Percentiles rank a stretch among this genome's conserved stretches.
These are phyloP conservation scores for Kodamaea laetipori DNA, from an alignment of 805 yeast species.

Conservation along the genomic window DNA sequence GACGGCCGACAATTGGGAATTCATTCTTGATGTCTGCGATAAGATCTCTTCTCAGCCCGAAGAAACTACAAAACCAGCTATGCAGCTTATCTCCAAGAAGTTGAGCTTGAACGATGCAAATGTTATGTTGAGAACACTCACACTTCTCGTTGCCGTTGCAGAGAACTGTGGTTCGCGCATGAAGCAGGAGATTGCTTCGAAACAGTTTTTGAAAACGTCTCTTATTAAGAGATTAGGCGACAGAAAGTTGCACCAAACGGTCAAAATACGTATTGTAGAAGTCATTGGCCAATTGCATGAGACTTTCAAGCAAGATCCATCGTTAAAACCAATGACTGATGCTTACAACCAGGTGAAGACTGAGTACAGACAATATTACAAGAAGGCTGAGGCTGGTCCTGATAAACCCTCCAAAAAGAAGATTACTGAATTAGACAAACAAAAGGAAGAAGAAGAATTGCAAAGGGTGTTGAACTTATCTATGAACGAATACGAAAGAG, in stretches of 20 bases:
- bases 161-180: conserved; percentile 49
- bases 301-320: conserved; percentile 72
- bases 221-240: conserved; percentile 51
- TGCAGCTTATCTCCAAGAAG: conserved; percentile 25
- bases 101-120: conserved; percentile 41
- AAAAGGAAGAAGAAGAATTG: conserved; percentile 77
- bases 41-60: conserved; percentile 41
- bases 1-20: conserved; percentile 48
- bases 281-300: conserved; percentile 66
- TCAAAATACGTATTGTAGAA: conserved; percentile 66
- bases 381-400: conserved; percentile 36
- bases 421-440: conserved; percentile 46
- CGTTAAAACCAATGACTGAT: conserved; percentile 67
- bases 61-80: conserved; percentile 35
- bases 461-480: conserved; percentile 76
- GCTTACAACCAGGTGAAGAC: conserved; percentile 52
- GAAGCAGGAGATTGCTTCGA: conserved; percentile 46
- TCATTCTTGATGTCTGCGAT: conserved; percentile 45
- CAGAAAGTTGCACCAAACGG: conserved; percentile 59
- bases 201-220: conserved; percentile 35
- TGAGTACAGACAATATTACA: conserved; percentile 38
- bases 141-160: conserved; percentile 41
- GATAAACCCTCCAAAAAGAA: conserved; percentile 59
- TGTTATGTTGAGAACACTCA: conserved; percentile 37
- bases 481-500: conserved; percentile 57